These are phyloP conservation scores for Dioszegia hungarica DNA, from an alignment of 768 basidiomycete species.

Conservation along the genomic window DNA sequence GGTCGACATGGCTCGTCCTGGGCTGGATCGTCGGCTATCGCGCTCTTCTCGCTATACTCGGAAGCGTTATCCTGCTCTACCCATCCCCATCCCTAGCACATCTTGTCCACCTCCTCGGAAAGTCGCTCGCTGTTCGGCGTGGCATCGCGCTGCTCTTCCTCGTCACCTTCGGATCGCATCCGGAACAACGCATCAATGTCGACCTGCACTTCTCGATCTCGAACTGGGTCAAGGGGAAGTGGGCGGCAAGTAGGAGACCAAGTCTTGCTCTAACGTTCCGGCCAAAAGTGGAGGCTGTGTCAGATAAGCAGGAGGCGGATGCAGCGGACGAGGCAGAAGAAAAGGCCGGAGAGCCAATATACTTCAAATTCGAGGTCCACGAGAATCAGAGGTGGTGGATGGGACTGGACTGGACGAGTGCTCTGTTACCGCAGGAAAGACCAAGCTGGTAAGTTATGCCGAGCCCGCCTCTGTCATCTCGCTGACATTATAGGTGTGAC, in stretches of 20 bases:
- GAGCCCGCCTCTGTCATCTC: conserved; percentile 41
- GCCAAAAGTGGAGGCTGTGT: conserved; percentile 44
- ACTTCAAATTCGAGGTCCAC: conserved; percentile 79
- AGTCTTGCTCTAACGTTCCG: conserved; percentile 56
- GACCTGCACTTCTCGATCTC: conserved; percentile 56
- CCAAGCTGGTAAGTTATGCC: conserved; percentile 76
- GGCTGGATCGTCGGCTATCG: conserved; percentile 27
- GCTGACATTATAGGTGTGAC: conserved; percentile 50
- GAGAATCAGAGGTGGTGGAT: conserved; percentile 99
- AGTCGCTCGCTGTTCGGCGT: conserved; percentile 57
- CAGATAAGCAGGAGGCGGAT: conserved; percentile 3
- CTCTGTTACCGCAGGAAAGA: conserved; percentile 79
- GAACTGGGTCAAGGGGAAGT: conserved; percentile 64
- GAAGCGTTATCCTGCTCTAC: conserved; percentile 30
- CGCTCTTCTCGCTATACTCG: conserved; percentile 25
- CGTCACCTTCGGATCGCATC: conserved; percentile 60
- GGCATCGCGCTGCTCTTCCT: conserved; percentile 65
- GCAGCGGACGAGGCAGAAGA: conserved; percentile 11
- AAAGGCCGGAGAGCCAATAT: conserved; percentile 35
- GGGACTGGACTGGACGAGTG: conserved; percentile 92
- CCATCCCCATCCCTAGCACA: conserved; percentile 42
- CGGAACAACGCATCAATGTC: conserved; percentile 54
- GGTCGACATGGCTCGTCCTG: conserved; percentile 36
- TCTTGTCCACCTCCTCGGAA: conserved; percentile 37
- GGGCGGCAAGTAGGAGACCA: conserved; percentile 55